These are phyloP conservation scores for Rhodotorula sp. DNA, from an alignment of 1,284 basidiomycete genomes.

Conservation along the genomic window DNA sequence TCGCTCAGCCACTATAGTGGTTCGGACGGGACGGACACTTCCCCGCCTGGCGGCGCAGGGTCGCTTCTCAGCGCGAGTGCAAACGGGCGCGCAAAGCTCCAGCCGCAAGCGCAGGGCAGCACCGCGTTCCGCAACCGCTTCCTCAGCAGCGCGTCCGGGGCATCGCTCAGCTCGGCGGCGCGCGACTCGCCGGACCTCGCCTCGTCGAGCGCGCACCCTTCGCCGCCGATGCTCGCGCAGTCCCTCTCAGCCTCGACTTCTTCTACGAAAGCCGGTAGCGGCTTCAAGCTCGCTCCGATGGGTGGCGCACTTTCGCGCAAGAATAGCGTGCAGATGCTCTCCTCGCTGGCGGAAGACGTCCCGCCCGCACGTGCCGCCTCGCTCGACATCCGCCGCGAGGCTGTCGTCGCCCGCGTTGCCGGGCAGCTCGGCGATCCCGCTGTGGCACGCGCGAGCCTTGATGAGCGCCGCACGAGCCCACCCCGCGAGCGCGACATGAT, in stretches of 20 bases:
- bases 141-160: conserved; percentile 19
- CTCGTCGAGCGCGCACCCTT: not conserved
- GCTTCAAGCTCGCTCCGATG: conserved; percentile 27
- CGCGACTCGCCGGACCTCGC: conserved; percentile 24
- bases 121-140: conserved; percentile 37
- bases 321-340: conserved; percentile 23
- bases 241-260: not conserved
- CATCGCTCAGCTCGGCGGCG: not conserved
- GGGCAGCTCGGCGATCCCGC: not conserved
- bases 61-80: not conserved
- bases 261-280: not conserved
- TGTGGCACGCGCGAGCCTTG: conserved; percentile 6
- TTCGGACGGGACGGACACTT: conserved; percentile 5
- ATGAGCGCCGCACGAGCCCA: conserved; percentile 15
- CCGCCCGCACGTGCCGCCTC: not conserved
- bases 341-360: conserved; percentile 3
- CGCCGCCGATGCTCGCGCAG: not conserved
- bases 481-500: conserved; percentile 22
- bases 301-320: conserved; percentile 13
- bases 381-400: conserved; percentile 13
- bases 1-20: conserved; percentile 5
- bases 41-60: not conserved
- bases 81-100: not conserved
- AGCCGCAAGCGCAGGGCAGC: conserved; percentile 24
- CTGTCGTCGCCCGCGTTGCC: not conserved